Evolutionary conservation across 148 eudicot genomes (phyloP), one percentile per base, ranked within the genome.

Genomic region (Bassia scoparia): DNA sequence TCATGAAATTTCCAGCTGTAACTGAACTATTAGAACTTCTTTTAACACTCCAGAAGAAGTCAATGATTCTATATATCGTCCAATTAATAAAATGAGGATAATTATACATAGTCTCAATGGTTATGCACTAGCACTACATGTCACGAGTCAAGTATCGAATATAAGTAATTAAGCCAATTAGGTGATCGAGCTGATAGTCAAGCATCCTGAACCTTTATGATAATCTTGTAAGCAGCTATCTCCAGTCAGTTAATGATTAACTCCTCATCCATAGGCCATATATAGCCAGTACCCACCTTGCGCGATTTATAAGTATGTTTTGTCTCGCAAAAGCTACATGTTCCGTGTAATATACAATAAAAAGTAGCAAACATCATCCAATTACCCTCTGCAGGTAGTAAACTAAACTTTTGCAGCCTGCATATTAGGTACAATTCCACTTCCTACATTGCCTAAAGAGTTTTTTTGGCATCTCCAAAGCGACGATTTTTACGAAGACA

Each of bases 401-500:
- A 52, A 52, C 21, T 20, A 52, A 23, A 9, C 24, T 18, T 8
- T 52, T 52, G 55, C 20, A 52, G 1, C 3, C 26, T 20, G 8
- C 58, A 53, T 53, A n/a, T n/a, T n/a, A n/a, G n/a, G n/a, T n/a
- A n/a, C n/a, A n/a, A n/a, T n/a, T n/a, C n/a, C n/a, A n/a, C n/a
- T n/a, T n/a, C n/a, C n/a, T n/a, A n/a, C n/a, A n/a, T n/a, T n/a
- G 1, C n/a, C 58, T 24, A 20, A 5, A 21, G 2, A 24, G 61
- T 30, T 61, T 68, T 55, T 31, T 59, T 33, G 29, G 83, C 80
- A 77, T 62, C 54, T 50, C 24, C 21, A 44, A 58, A 70, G 61
- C 43, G 55, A 27, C 38, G 43, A 20, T 68, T 68, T 60, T 67
- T 72, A 68, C 80, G 72, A 31, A 81, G 72, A 1, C 80, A 38